A percentile compares a stretch with the other conserved stretches of the same genome.
phyloP scores from a whole-genome alignment of 2,329 filamentous ascomycete species.

The Seiridium unicorne region DNA sequence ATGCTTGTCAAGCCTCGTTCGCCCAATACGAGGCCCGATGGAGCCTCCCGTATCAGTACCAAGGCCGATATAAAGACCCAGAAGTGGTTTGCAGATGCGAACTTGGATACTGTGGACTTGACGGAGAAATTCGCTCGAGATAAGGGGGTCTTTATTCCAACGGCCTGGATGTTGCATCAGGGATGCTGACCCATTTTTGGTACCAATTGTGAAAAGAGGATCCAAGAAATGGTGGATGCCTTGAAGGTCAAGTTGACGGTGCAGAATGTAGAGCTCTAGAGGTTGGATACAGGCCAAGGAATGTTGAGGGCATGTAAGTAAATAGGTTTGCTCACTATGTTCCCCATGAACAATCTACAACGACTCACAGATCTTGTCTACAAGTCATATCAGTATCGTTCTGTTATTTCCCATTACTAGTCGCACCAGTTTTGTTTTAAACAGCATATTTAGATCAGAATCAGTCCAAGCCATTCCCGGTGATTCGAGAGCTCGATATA shows the following conservation, averaged over 20 bases:
- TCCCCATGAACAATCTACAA: neutral
- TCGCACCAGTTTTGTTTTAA: too few species aligned
- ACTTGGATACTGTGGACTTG: slow-evolving; percentile 28
- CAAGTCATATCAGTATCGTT: too few species aligned
- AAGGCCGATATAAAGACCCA: slow-evolving; percentile 32
- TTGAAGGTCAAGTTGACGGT: slow-evolving; percentile 39
- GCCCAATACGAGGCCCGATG: neutral
- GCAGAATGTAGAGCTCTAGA: slow-evolving; percentile 55
- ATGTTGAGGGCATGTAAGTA: slow-evolving; percentile 25
- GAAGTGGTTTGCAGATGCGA: slow-evolving; percentile 39
- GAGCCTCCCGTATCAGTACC: slow-evolving; percentile 25
- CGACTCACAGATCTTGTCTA: too few species aligned
- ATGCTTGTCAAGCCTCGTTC: slow-evolving; percentile 24
- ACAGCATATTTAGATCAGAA: too few species aligned
- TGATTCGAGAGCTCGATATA: too few species aligned
- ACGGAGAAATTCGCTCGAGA: slow-evolving; percentile 27
- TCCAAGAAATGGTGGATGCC: slow-evolving; percentile 51
- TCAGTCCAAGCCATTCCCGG: too few species aligned
- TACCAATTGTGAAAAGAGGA: slow-evolving; percentile 47
- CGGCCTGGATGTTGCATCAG: slow-evolving; percentile 52
- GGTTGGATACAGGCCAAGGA: slow-evolving; percentile 50
- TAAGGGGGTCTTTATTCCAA: slow-evolving; percentile 52
- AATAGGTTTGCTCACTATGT: neutral
- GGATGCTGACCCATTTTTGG: slow-evolving; percentile 54
- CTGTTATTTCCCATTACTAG: too few species aligned